Percentiles rank a stretch among this genome's conserved stretches.
Evolutionary conservation across 2,329 filamentous ascomycete genomes (phyloP).

Genomic region (Lojkania enalia): DNA sequence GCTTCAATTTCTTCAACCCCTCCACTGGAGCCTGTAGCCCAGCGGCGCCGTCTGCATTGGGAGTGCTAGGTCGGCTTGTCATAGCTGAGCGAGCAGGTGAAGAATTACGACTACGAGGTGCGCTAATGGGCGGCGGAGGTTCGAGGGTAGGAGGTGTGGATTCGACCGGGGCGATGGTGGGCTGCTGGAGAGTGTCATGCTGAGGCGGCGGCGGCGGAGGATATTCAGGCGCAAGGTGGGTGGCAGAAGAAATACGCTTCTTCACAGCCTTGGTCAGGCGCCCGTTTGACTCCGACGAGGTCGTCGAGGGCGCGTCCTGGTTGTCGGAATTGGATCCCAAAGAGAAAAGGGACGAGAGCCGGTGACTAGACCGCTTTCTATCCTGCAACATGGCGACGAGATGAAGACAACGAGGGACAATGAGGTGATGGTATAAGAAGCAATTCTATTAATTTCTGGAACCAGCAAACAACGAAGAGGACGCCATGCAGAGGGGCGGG

Average conservation of each 20-base stretch:
- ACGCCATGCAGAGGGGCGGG: conserved; percentile 25
- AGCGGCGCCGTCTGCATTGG: conserved; percentile 1
- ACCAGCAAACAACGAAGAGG: conserved; percentile 23
- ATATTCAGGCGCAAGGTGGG: conserved; percentile 36
- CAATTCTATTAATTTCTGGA: not conserved
- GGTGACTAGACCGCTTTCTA: conserved; percentile 37
- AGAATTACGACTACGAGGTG: conserved; percentile 26
- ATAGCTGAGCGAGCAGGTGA: conserved; percentile 26
- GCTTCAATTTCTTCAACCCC: conserved; percentile 36
- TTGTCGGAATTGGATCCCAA: conserved; percentile 23
- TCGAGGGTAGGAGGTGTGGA: conserved; percentile 25
- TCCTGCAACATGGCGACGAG: conserved; percentile 18
- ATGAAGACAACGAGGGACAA: not conserved
- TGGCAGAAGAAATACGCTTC: conserved; percentile 37
- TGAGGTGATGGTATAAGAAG: not conserved
- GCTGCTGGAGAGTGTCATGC: conserved; percentile 19
- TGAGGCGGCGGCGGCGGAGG: conserved; percentile 27
- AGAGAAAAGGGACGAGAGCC: conserved; percentile 42
- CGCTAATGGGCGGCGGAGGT: conserved; percentile 22
- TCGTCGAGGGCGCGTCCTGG: conserved; percentile 20
- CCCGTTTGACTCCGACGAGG: conserved; percentile 33
- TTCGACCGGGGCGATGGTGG: conserved; percentile 34
- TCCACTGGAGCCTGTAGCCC: conserved; percentile 17
- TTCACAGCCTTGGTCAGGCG: conserved; percentile 34
- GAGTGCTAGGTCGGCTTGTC: conserved; percentile 7